phyloP scores from a whole-genome alignment of 352 stramenopile species.

The Phytopythium kandeliae region DNA sequence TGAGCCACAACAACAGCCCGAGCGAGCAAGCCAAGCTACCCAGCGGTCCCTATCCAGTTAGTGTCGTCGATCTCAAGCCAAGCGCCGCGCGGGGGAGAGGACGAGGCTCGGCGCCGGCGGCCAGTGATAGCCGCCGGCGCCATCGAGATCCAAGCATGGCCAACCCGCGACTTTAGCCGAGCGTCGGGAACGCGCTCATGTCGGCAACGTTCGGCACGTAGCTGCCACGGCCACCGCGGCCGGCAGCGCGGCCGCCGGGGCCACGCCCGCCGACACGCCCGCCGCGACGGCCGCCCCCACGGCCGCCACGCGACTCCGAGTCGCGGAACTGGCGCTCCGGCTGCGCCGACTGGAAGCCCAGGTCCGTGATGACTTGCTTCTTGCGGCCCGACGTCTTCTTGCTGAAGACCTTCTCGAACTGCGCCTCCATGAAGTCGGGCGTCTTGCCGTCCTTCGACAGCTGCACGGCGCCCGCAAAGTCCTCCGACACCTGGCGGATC shows the following conservation, averaged over 20 bases:
- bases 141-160: conserved; percentile 47
- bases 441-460: conserved; percentile 87
- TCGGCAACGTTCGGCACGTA: conserved; percentile 70
- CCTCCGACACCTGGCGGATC: conserved; percentile 84
- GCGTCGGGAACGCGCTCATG: conserved; percentile 81
- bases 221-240: conserved; percentile 9
- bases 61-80: conserved; percentile 35
- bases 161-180: conserved; percentile 60
- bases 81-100: conserved; percentile 41
- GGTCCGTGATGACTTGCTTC: conserved; percentile 87
- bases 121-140: conserved; percentile 32
- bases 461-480: conserved; percentile 75
- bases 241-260: conserved; percentile 19
- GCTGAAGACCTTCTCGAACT: conserved; percentile 93
- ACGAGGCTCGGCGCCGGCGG: conserved; percentile 23
- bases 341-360: conserved; percentile 75
- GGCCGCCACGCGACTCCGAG: conserved; percentile 31
- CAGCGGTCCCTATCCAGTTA: conserved; percentile 59
- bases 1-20: conserved; percentile 1
- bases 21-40: conserved; percentile 22
- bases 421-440: conserved; percentile 81
- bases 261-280: conserved; percentile 43
- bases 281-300: conserved; percentile 45
- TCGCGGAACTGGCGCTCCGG: conserved; percentile 64
- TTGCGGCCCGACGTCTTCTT: conserved; percentile 94